Base-by-base conservation (phyloP, 495 filamentous ascomycete genomes). In the Usnea hakonensis region DNA sequence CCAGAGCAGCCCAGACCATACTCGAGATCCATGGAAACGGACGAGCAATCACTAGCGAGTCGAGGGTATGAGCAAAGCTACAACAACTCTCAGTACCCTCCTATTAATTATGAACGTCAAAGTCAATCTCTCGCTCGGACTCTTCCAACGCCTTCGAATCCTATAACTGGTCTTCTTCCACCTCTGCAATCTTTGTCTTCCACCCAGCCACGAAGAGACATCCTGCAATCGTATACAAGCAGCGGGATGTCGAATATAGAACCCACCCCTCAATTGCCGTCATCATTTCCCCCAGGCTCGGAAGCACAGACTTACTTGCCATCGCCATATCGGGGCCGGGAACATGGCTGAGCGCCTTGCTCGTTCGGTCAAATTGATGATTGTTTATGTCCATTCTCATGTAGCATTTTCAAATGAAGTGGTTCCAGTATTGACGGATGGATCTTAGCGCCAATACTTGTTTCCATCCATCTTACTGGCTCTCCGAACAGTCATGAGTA, bases 181-280 rank as follows among this genome's bases (percentile, higher is more conserved):
- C 65, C 65, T 16, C 46, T 67, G 19, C 59, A 67, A 21, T 61
- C 61, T 32, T 7, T 65, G 33, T 35, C 58, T 23, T 58, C 62
- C 2, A 37, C 30, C 32, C 62, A 65, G 56, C 46, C 53, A 40
- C 41, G 61, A 48, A 43, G 61, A 58, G 60, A 43, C 17, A 35
- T 43, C 32, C n/a, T 50, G 44, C 43, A 58, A 9, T 38, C 55
- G 23, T 61, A 55, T 5, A 21, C 64, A 43, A 62, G 55, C 28
- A 50, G 53, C 30, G 50, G 58, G 23, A 35, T 55, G 28, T 54
- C 59, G n/a, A 65, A 36, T 36, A 36, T 55, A 53, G 59, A 62
- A 17, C 21, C 36, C 41, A 61, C 46, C 36, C 28, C 48, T 36
- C 46, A 58, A 43, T 26, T 61, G 6, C 30, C 58, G 30, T 57